These are phyloP conservation scores for Kluyveromyces marxianus DNA, from an alignment of 1,139 yeast species.

Conservation along the genomic window DNA sequence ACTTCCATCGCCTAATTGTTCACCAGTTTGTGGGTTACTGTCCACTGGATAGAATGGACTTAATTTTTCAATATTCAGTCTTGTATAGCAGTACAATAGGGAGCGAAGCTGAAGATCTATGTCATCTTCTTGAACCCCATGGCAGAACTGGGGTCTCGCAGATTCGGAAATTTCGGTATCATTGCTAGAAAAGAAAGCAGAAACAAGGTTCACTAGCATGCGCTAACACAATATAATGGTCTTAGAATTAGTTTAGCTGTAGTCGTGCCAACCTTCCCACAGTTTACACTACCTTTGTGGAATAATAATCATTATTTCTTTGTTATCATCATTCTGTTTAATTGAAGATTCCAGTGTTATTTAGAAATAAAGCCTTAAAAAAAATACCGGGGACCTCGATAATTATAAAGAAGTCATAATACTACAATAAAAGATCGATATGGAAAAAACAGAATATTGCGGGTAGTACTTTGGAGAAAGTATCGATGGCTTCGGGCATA, in stretches of 20 bases:
- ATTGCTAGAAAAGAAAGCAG: background rate
- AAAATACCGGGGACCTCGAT: too few species aligned
- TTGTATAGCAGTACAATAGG: background rate
- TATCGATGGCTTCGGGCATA: too few species aligned
- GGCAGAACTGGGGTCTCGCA: conserved; percentile 1
- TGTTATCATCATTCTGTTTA: too few species aligned
- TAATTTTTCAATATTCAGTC: background rate
- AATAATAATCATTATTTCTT: background rate
- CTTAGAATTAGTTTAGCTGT: too few species aligned
- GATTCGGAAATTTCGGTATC: background rate
- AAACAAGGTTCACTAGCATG: background rate
- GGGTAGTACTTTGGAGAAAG: too few species aligned
- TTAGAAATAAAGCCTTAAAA: too few species aligned
- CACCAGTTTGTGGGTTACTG: background rate
- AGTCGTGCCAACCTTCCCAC: too few species aligned
- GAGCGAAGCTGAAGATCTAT: conserved; percentile 2
- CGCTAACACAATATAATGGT: background rate
- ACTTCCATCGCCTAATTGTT: conserved; percentile 2
- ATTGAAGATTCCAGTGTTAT: too few species aligned
- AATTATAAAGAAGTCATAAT: too few species aligned
- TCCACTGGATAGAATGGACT: conserved; percentile 3
- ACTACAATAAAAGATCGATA: too few species aligned
- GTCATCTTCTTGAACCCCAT: conserved; percentile 4
- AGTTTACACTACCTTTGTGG: background rate
- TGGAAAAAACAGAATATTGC: too few species aligned